phyloP scores from a whole-genome alignment of 1,139 yeast species.

The Kodamaea arcana region DNA sequence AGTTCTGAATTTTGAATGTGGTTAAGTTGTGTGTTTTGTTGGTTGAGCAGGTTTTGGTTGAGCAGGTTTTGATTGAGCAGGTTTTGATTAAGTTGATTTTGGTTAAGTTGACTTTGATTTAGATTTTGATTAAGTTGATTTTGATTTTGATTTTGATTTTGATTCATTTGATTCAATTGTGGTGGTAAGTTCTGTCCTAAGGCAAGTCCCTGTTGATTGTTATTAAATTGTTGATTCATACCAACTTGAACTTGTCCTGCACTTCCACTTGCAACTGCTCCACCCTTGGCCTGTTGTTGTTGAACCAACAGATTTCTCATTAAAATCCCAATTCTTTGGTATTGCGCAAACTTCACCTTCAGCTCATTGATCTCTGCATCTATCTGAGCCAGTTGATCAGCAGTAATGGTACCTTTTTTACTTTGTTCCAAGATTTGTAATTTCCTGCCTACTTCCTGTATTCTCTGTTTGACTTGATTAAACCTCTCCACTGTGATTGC shows the following conservation, averaged over 20 bases:
- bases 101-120: background rate
- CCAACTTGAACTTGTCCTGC: constrained; percentile 1
- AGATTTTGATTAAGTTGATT: background rate
- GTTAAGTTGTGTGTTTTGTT: background rate
- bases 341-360: constrained; percentile 32
- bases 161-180: background rate
- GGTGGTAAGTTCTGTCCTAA: background rate
- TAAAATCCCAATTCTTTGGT: constrained; percentile 36
- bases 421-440: constrained; percentile 29
- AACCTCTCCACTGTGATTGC: constrained; percentile 39
- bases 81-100: constrained; percentile 1
- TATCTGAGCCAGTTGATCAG: constrained; percentile 29
- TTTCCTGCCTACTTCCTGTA: constrained; percentile 43
- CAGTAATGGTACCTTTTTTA: constrained; percentile 26
- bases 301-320: constrained; percentile 38
- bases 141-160: background rate
- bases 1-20: background rate
- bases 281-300: constrained; percentile 14
- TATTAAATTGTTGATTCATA: background rate
- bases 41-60: background rate
- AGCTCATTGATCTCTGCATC: constrained; percentile 36
- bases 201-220: background rate
- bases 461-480: constrained; percentile 35
- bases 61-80: constrained; percentile 1
- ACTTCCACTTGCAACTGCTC: background rate